Evolutionary conservation across 2,329 filamentous ascomycete species (phyloP), one percentile per base, ranked within the genome.

Genomic region (Pseudocercospora vitis): DNA sequence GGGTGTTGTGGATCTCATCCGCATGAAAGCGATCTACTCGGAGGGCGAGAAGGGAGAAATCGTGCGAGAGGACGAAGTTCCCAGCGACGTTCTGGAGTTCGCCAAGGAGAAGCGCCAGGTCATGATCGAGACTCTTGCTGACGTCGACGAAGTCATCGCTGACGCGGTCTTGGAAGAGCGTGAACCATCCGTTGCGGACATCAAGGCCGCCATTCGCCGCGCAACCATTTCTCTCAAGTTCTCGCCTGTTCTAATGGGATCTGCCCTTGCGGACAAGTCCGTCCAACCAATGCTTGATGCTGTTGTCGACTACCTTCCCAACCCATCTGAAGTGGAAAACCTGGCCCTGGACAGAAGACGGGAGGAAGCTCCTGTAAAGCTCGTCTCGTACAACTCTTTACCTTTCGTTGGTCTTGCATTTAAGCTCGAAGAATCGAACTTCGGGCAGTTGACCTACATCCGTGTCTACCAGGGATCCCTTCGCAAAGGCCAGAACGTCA

Each of bases 391-490:
- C 78, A 94, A 95, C 74, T 87, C 89, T 18, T 79, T 96, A 19
- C 94, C 94, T 0, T 96, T 97, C 68, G 91, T 96, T 52, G 94
- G 94, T 46, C 80, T 99, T 59, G 94, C 94, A 7, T 99, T 99
- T 81, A 99, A 99, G 80, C 84, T 99, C 18, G 94, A 99, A 79
- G 94, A 99, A 76, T 95, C 92, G 76, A 96, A 95, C 72, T 99
- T 95, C 67, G 94, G 94, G 37, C 94, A 99, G 74, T 82, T 99
- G 69, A 99, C 94, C 50, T 99, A 99, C 72, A 95, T 99, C 60
- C 90, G 94, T 64, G 94, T 99, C 53, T 99, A 99, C 77, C 94
- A 99, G 74, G 94, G 94, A 63, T 86, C 86, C 18, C 78, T 99
- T 56, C 87, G 80, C 71, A 97, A 96, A 80, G 89, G 91, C 46